phyloP scores from a whole-genome alignment of 805 yeast species.

The Ascoidea tarda region DNA sequence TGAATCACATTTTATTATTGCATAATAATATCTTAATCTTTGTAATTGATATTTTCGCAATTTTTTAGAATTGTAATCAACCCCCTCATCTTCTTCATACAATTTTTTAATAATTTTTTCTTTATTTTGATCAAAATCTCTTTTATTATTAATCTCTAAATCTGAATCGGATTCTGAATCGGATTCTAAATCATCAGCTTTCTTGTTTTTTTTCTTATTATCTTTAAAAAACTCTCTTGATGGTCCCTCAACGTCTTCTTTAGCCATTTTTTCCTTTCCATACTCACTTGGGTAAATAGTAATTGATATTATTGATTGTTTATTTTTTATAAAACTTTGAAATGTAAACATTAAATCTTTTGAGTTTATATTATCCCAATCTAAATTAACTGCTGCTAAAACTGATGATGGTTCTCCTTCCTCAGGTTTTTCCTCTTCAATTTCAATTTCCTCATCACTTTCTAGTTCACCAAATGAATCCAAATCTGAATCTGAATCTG shows the following conservation, averaged over 20 bases:
- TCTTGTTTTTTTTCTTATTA: slow-evolving; percentile 22
- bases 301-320: slow-evolving; percentile 38
- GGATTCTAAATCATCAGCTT: slow-evolving; percentile 22
- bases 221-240: slow-evolving; percentile 66
- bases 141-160: slow-evolving; percentile 13
- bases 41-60: slow-evolving; percentile 86
- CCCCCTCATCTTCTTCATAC: slow-evolving; percentile 67
- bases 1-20: slow-evolving; percentile 74
- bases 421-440: slow-evolving; percentile 51
- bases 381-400: slow-evolving; percentile 89
- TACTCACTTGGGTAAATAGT: slow-evolving; percentile 77
- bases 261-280: slow-evolving; percentile 84
- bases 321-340: slow-evolving; percentile 59
- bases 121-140: slow-evolving; percentile 16
- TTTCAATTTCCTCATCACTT: slow-evolving; percentile 37
- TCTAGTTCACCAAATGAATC: slow-evolving; percentile 24
- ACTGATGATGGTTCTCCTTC: slow-evolving; percentile 74
- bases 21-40: slow-evolving; percentile 85
- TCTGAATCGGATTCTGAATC: slow-evolving; percentile 29
- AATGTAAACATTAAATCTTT: slow-evolving; percentile 84
- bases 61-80: slow-evolving; percentile 73
- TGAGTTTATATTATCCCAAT: slow-evolving; percentile 92
- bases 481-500: slow-evolving; percentile 24
- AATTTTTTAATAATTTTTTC: slow-evolving; percentile 57
- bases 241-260: slow-evolving; percentile 87